Percentiles rank a stretch among this genome's conserved stretches.
phyloP scores from a whole-genome alignment of 2,329 filamentous ascomycete genomes.

The Ophiostoma sp. region DNA sequence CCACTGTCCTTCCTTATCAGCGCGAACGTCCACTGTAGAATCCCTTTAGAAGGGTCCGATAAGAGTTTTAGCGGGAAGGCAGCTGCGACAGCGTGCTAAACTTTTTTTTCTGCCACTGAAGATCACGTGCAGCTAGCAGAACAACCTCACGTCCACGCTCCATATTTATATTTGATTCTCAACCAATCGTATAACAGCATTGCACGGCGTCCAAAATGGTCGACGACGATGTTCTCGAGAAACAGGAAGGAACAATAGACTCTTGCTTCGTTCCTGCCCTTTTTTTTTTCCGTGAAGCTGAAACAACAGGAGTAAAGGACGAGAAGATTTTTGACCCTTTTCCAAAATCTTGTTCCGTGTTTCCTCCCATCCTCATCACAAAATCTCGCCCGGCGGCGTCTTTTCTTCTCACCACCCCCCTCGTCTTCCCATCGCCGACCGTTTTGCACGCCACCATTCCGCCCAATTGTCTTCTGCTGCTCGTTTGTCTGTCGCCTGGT shows the following conservation, averaged over 20 bases:
- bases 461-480: too few species aligned
- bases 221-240: background rate
- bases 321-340: too few species aligned
- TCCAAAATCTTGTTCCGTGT: too few species aligned
- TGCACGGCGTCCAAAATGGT: background rate
- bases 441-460: too few species aligned
- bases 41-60: background rate
- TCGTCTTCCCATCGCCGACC: too few species aligned
- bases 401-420: too few species aligned
- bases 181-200: constrained; percentile 12
- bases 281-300: too few species aligned
- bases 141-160: background rate
- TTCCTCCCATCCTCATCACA: too few species aligned
- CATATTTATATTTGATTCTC: background rate
- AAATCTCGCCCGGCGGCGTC: too few species aligned
- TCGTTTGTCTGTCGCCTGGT: too few species aligned
- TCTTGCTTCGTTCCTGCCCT: background rate
- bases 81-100: background rate
- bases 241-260: background rate
- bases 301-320: too few species aligned
- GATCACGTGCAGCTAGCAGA: background rate
- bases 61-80: background rate
- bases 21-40: background rate
- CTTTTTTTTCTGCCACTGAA: background rate
- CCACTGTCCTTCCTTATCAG: background rate